Conservation (phyloP, 2,329 filamentous ascomycete genomes). For the Colletotrichum lentis region DNA sequence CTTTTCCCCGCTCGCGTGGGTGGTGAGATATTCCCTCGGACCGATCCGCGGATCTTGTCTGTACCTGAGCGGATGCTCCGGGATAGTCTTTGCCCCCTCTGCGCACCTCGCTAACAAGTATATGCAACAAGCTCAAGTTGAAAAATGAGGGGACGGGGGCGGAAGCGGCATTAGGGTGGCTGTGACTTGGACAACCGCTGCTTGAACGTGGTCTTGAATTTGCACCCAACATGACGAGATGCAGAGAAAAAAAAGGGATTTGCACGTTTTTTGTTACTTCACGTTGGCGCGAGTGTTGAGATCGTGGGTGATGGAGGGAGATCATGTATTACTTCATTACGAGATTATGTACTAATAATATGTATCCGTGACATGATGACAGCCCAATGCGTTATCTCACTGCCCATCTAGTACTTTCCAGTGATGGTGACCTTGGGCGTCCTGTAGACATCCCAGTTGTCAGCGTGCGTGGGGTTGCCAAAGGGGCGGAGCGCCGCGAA, state of each 20-base stretch:
- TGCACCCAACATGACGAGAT: neutral
- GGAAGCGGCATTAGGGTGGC: neutral
- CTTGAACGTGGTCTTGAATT: neutral
- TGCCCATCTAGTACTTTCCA: slow-evolving; percentile 38
- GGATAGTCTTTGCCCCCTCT: neutral
- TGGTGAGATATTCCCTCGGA: neutral
- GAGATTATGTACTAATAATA: slow-evolving; percentile 3
- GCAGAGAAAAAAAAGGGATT: neutral
- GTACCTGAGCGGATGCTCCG: no score
- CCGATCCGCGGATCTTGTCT: no score
- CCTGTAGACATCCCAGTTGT: slow-evolving; percentile 54
- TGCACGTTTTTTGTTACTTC: no score
- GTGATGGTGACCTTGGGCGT: slow-evolving; percentile 47
- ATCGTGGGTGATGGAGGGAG: neutral
- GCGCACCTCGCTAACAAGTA: neutral
- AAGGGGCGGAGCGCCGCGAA: slow-evolving; percentile 54
- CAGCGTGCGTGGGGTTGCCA: slow-evolving; percentile 51
- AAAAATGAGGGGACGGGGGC: neutral
- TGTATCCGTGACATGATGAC: neutral
- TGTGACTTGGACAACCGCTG: neutral
- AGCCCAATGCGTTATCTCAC: neutral
- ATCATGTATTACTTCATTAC: slow-evolving; percentile 21
- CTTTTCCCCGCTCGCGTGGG: neutral
- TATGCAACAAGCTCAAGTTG: neutral
- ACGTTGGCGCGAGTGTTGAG: no score